Conservation (phyloP, 2,329 filamentous ascomycete genomes). For the Phaeosphaeria sp. region DNA sequence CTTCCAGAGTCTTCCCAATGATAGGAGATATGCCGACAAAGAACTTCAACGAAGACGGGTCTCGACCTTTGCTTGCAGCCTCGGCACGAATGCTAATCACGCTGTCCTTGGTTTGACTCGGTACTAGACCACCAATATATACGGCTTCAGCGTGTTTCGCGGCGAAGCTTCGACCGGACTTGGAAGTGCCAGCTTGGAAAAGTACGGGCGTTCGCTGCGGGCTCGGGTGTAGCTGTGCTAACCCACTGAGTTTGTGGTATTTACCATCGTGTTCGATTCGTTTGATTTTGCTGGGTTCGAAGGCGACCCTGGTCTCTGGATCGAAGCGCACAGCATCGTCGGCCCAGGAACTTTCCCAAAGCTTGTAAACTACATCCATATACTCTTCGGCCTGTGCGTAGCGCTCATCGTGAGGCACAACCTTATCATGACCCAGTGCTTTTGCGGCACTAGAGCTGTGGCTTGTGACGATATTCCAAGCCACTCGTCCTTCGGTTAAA, state of each 20-base stretch:
- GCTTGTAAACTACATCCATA: slow-evolving; percentile 69
- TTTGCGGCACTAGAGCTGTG: slow-evolving; percentile 68
- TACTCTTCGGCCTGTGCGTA: slow-evolving; percentile 73
- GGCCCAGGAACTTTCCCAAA: slow-evolving; percentile 69
- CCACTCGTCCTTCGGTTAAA: slow-evolving; percentile 62
- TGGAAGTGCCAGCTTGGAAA: slow-evolving; percentile 71
- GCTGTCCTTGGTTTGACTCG: slow-evolving; percentile 64
- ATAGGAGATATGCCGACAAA: slow-evolving; percentile 70
- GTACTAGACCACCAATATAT: slow-evolving; percentile 69
- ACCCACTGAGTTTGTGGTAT: slow-evolving; percentile 55
- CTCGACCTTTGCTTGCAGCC: slow-evolving; percentile 61
- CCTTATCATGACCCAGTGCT: slow-evolving; percentile 6
- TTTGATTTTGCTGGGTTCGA: slow-evolving; percentile 1
- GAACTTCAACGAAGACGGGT: slow-evolving; percentile 68
- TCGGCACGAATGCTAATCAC: slow-evolving; percentile 66
- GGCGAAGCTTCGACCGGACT: slow-evolving; percentile 68
- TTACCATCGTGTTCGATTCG: slow-evolving; percentile 3
- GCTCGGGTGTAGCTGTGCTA: slow-evolving; percentile 71
- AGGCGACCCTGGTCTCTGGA: slow-evolving; percentile 56
- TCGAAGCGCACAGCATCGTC: slow-evolving; percentile 68
- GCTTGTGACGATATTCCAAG: slow-evolving; percentile 65
- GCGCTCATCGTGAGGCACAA: slow-evolving; percentile 66
- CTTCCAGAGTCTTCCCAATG: slow-evolving; percentile 68
- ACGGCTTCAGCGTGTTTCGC: slow-evolving; percentile 73
- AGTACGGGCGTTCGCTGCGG: slow-evolving; percentile 72